Percentiles rank a stretch among this genome's conserved stretches.
Evolutionary conservation across 2,329 filamentous ascomycete species (phyloP).

Genomic region (Aspergillus brasiliensis): DNA sequence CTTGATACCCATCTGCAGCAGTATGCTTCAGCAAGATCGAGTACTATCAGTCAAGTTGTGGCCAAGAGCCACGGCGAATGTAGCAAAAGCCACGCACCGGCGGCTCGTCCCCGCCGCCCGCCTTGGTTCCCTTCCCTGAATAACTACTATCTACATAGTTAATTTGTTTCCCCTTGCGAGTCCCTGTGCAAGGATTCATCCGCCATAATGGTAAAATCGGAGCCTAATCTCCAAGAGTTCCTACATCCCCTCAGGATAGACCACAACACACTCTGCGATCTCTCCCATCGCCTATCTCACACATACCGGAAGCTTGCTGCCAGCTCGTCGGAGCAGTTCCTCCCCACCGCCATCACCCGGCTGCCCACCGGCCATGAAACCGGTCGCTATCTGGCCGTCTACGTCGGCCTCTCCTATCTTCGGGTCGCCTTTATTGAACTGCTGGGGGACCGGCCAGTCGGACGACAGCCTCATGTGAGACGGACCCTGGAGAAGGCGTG

Average conservation of each 20-base stretch:
- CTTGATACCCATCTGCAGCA: too few species aligned
- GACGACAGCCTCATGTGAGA: conserved; percentile 52
- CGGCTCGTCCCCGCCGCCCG: too few species aligned
- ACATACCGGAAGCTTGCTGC: conserved; percentile 41
- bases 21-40: too few species aligned
- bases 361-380: conserved; percentile 52
- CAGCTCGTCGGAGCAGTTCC: conserved; percentile 43
- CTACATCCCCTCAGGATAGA: conserved; percentile 34
- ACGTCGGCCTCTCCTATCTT: conserved; percentile 55
- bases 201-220: not conserved
- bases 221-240: conserved; percentile 21
- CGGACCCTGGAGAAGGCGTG: conserved; percentile 69
- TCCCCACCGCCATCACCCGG: conserved; percentile 45
- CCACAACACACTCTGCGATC: conserved; percentile 33
- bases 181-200: not conserved
- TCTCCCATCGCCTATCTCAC: conserved; percentile 40
- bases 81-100: too few species aligned
- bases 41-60: too few species aligned
- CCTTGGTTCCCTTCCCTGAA: too few species aligned
- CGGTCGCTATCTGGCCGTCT: conserved; percentile 56
- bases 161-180: too few species aligned
- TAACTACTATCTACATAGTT: too few species aligned
- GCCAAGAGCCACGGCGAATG: too few species aligned
- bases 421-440: conserved; percentile 57
- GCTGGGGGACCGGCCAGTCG: conserved; percentile 38